Evolutionary conservation across 2,329 filamentous ascomycete genomes (phyloP).

Genomic region (Scytalidium lignicola): DNA sequence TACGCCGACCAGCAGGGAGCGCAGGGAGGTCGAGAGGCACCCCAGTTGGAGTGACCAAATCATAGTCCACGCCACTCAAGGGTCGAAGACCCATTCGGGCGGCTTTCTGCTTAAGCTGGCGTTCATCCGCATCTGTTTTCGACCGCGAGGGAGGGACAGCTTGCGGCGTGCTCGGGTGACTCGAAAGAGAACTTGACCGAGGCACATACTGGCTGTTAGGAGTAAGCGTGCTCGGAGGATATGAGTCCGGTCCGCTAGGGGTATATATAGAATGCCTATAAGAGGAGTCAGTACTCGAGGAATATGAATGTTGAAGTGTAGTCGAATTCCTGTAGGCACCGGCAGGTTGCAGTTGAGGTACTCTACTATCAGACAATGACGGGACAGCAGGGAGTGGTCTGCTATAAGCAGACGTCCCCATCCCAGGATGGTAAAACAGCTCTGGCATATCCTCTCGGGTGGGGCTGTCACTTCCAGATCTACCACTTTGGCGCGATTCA

Average conservation of each 20-base stretch:
- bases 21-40: constrained; percentile 78
- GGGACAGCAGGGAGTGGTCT: constrained; percentile 61
- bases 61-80: constrained; percentile 50
- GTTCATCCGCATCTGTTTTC: constrained; percentile 80
- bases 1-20: constrained; percentile 71
- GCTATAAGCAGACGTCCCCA: constrained; percentile 52
- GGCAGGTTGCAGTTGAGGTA: constrained; percentile 44
- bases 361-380: constrained; percentile 38
- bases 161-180: constrained; percentile 73
- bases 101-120: constrained; percentile 49
- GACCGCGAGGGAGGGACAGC: constrained; percentile 81
- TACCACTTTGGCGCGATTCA: constrained; percentile 35
- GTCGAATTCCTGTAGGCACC: constrained; percentile 56
- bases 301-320: constrained; percentile 42
- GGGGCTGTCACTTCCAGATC: constrained; percentile 58
- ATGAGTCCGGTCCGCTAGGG: constrained; percentile 24
- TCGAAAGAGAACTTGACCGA: constrained; percentile 77
- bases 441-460: constrained; percentile 73
- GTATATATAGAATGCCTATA: constrained; percentile 13
- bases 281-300: constrained; percentile 40
- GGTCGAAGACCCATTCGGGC: constrained; percentile 46
- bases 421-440: constrained; percentile 88
- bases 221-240: constrained; percentile 39
- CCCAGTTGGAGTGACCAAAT: constrained; percentile 46
- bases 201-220: constrained; percentile 43